Conservation (phyloP, 257 asterid species). For the Primulina tabacum region DNA sequence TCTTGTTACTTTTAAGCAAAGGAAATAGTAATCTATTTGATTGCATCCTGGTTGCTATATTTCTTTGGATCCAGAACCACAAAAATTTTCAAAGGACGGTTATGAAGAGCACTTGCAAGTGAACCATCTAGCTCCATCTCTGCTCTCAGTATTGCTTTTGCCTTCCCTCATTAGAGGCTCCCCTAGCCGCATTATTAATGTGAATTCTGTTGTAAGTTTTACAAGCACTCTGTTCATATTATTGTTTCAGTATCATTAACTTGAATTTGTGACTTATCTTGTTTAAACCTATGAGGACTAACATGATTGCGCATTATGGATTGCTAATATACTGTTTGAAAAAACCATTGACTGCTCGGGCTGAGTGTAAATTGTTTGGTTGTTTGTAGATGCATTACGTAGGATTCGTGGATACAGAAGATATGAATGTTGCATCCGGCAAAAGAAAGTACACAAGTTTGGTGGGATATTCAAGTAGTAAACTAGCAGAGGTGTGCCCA, state of each 20-base stretch:
- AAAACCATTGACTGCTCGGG: constrained; percentile 10
- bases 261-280: constrained; percentile 9
- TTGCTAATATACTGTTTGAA: constrained; percentile 5
- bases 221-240: constrained; percentile 17
- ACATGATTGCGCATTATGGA: neutral
- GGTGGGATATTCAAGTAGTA: constrained; percentile 80
- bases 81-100: constrained; percentile 77
- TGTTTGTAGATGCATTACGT: constrained; percentile 72
- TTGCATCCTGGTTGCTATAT: constrained; percentile 21
- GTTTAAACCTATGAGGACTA: constrained; percentile 1
- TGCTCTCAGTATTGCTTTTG: constrained; percentile 79
- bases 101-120: constrained; percentile 95
- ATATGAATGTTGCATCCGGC: constrained; percentile 85
- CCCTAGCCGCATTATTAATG: constrained; percentile 86
- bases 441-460: constrained; percentile 74
- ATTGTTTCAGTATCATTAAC: constrained; percentile 6
- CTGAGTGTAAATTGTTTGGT: constrained; percentile 20
- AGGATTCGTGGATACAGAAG: constrained; percentile 97
- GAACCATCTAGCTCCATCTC: constrained; percentile 97
- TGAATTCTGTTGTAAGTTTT: constrained; percentile 80
- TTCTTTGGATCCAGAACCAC: constrained; percentile 64
- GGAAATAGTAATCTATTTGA: constrained; percentile 8
- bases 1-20: constrained; percentile 18
- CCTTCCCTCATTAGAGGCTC: constrained; percentile 95
- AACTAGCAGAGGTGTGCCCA: constrained; percentile 78